phyloP scores from a whole-genome alignment of 1,139 yeast genomes.

The Pichia sp. region DNA sequence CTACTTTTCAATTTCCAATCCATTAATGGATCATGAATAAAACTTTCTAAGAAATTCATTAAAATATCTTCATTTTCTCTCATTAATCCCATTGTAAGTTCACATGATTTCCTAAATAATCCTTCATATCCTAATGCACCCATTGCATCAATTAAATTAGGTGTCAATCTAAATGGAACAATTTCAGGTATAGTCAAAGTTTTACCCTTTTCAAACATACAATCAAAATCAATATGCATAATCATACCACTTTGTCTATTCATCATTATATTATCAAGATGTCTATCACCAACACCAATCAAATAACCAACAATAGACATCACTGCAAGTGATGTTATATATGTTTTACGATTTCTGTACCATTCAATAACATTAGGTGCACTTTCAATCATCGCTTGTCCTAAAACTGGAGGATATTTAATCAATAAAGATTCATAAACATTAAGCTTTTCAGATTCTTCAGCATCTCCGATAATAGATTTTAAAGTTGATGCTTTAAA shows the following conservation, averaged over 20 bases:
- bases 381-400: constrained; percentile 80
- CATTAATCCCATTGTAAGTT: constrained; percentile 68
- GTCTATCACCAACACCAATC: constrained; percentile 89
- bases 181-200: constrained; percentile 75
- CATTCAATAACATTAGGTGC: constrained; percentile 88
- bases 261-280: constrained; percentile 82
- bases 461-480: constrained; percentile 17
- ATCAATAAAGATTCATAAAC: constrained; percentile 32
- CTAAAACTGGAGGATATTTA: constrained; percentile 66
- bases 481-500: constrained; percentile 10
- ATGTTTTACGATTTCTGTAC: constrained; percentile 72
- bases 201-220: constrained; percentile 74
- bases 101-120: constrained; percentile 75
- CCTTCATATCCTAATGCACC: constrained; percentile 93
- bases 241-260: constrained; percentile 70
- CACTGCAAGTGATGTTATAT: constrained; percentile 78
- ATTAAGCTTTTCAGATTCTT: constrained; percentile 28
- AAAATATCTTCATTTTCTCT: constrained; percentile 79
- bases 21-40: constrained; percentile 85
- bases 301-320: constrained; percentile 97
- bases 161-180: constrained; percentile 90
- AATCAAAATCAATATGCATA: constrained; percentile 93
- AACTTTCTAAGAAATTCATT: constrained; percentile 87
- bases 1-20: constrained; percentile 42
- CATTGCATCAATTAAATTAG: constrained; percentile 83